These are phyloP conservation scores for Yamadazyma kanchanaburiensis DNA, from an alignment of 1,139 yeast species.

Conservation along the genomic window DNA sequence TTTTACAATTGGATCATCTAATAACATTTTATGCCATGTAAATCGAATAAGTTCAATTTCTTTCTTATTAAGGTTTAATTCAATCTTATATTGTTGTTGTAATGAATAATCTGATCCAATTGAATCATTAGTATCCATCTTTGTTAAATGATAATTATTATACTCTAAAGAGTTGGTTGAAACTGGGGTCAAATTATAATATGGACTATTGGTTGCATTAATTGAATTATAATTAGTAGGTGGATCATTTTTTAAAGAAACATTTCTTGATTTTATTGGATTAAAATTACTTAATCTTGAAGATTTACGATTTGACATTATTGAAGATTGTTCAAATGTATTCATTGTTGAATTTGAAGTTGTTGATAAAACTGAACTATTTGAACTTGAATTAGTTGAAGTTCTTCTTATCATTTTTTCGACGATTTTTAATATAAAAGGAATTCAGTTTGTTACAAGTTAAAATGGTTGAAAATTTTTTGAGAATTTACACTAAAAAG, in stretches of 20 bases:
- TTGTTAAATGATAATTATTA: constrained; percentile 32
- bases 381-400: constrained; percentile 2
- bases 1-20: constrained; percentile 29
- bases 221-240: constrained; percentile 1
- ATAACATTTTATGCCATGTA: constrained; percentile 44
- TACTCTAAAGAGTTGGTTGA: constrained; percentile 7
- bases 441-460: constrained; percentile 4
- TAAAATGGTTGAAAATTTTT: constrained; percentile 6
- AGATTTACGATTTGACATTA: constrained; percentile 13
- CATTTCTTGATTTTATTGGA: constrained; percentile 11
- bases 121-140: constrained; percentile 49
- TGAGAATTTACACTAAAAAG: constrained; percentile 4
- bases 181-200: constrained; percentile 12
- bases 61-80: constrained; percentile 23
- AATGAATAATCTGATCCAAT: constrained; percentile 20
- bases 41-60: constrained; percentile 41
- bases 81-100: constrained; percentile 18
- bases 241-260: background rate
- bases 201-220: constrained; percentile 7
- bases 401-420: constrained; percentile 4
- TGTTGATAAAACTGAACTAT: constrained; percentile 1
- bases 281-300: constrained; percentile 16
- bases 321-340: constrained; percentile 10
- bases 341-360: constrained; percentile 4
- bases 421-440: too few species aligned